Percentiles rank a stretch among this genome's conserved stretches.
Conservation (phyloP, 306 rosid genomes). For the Purshia tridentata region DNA sequence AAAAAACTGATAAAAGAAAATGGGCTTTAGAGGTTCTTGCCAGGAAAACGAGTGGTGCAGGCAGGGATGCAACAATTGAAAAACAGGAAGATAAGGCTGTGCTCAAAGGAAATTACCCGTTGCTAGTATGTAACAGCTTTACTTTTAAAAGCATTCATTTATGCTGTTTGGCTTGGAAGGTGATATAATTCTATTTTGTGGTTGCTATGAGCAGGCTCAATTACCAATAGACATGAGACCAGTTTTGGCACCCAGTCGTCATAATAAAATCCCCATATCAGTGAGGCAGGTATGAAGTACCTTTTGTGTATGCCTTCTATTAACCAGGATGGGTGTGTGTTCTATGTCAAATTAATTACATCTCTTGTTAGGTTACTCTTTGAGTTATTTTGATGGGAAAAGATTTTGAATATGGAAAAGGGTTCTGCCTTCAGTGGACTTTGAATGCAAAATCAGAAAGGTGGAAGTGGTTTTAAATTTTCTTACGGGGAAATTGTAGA, state of each 20-base stretch:
- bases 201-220: slow-evolving; percentile 71
- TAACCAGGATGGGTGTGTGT: neutral
- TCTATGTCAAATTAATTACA: neutral
- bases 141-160: slow-evolving; percentile 18
- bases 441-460: slow-evolving; percentile 9
- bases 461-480: neutral
- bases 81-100: slow-evolving; percentile 52
- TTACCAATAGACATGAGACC: slow-evolving; percentile 92
- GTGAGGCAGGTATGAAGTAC: slow-evolving; percentile 81
- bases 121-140: slow-evolving; percentile 64
- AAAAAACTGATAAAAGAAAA: slow-evolving; percentile 74
- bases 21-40: slow-evolving; percentile 98
- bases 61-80: slow-evolving; percentile 43
- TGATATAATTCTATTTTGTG: slow-evolving; percentile 32
- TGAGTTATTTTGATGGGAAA: neutral
- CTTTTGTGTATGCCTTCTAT: slow-evolving; percentile 7
- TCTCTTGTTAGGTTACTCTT: slow-evolving; percentile 1
- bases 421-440: neutral
- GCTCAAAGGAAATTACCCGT: slow-evolving; percentile 79
- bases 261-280: slow-evolving; percentile 73
- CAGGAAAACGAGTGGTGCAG: slow-evolving; percentile 60
- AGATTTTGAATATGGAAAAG: slow-evolving; percentile 3
- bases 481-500: neutral
- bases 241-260: slow-evolving; percentile 58
- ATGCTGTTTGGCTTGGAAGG: slow-evolving; percentile 25